Evolutionary conservation across 2,329 filamentous ascomycete species (phyloP), one percentile per base, ranked within the genome.

Genomic region (Aspergillus aculeatinus): DNA sequence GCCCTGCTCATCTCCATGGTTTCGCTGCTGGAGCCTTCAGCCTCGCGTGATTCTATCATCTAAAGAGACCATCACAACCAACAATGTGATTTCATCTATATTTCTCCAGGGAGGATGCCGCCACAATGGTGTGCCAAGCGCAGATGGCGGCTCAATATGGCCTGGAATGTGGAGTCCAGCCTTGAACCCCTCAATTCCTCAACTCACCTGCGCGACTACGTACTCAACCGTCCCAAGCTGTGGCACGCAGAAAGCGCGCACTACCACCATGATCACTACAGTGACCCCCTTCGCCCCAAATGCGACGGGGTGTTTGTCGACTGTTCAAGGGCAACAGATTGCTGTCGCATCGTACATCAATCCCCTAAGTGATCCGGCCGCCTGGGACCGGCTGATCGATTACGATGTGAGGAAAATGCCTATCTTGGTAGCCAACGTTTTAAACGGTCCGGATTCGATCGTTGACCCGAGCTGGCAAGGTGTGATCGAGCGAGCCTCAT

Each of bases 291-390:
- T 35, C 5, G 14, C 11, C 33, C 11, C 33, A 6, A 9, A 42
- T n/a, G 14, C 16, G 39, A 44, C 39, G 2, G 16, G 39, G 6
- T 4, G 6, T 44, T 16, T 6, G 3, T 9, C 39, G 2, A n/a
- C 39, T 2, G 1, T 1, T 7, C 49, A 57, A 47, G 61, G 61
- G 48, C 59, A 67, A 25, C 65, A 67, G 44, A 63, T 67, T 16
- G 64, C 64, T 1, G 49, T 67, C 4, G 65, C 64, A 12, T 67
- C 64, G 23, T 67, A 67, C 35, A 66, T 67, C 52, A 66, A 63
- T 47, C 65, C 65, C 9, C 62, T 64, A 10, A 57, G 33, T 25
- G 65, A 66, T 57, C 55, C 59, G 10, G 50, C 59, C 5, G 52
- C 65, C 10, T 66, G 61, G 65, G 19, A 63, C 21, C 60, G 65